Evolutionary conservation across 768 basidiomycete species (phyloP).

Genomic region (Amanita pallidorosea): DNA sequence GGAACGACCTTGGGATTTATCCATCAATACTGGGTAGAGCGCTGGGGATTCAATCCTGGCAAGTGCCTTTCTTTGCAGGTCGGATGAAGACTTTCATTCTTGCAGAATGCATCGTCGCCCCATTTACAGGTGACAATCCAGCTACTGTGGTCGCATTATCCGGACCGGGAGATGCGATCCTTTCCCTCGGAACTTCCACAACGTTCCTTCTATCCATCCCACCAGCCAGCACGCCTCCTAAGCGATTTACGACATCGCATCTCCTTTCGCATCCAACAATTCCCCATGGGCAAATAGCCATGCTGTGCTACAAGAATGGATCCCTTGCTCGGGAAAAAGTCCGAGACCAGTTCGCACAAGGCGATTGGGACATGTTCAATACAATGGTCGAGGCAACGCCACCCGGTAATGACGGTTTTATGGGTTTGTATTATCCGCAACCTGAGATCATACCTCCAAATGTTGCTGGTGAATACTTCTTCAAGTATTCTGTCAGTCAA

Average conservation of each 20-base stretch:
- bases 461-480: conserved; percentile 63
- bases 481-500: conserved; percentile 16
- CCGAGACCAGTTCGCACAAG: conserved; percentile 49
- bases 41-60: conserved; percentile 70
- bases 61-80: conserved; percentile 5
- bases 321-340: conserved; percentile 74
- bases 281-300: conserved; percentile 60
- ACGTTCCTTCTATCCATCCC: conserved; percentile 76
- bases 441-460: conserved; percentile 83
- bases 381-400: conserved; percentile 42
- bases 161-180: conserved; percentile 69
- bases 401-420: conserved; percentile 45
- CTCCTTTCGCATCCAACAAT: conserved; percentile 62
- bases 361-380: conserved; percentile 65
- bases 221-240: conserved; percentile 49
- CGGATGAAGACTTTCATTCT: not conserved
- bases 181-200: conserved; percentile 84
- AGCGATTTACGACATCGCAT: conserved; percentile 66
- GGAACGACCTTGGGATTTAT: conserved; percentile 60
- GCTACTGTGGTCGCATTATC: conserved; percentile 70
- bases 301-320: conserved; percentile 91
- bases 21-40: conserved; percentile 56
- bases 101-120: conserved; percentile 66
- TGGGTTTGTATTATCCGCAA: conserved; percentile 75
- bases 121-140: conserved; percentile 88